Evolutionary conservation across 1,139 yeast species (phyloP).

Genomic region (Debaryomyces udenii): DNA sequence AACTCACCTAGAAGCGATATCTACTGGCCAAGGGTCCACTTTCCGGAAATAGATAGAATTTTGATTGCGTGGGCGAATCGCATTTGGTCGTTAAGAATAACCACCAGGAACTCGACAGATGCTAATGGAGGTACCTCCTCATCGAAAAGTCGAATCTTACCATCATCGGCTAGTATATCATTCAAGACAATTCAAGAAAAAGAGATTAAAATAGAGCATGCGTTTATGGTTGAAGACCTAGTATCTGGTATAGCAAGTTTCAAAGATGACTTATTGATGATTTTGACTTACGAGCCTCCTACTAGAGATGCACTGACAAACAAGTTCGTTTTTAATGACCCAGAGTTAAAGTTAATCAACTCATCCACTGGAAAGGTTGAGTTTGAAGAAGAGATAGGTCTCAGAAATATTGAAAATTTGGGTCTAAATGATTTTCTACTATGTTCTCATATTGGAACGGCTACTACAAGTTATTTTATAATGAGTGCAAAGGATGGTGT

Average conservation of each 20-base stretch:
- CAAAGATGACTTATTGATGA: constrained; percentile 64
- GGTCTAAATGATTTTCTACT: constrained; percentile 83
- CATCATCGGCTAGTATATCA: constrained; percentile 70
- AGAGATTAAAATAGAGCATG: constrained; percentile 58
- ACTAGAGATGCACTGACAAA: constrained; percentile 24
- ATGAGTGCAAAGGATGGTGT: constrained; percentile 85
- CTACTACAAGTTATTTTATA: constrained; percentile 56
- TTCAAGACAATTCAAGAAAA: constrained; percentile 60
- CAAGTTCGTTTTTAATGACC: constrained; percentile 42
- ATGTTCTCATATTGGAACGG: constrained; percentile 46
- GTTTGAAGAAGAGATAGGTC: constrained; percentile 80
- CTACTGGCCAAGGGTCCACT: constrained; percentile 78
- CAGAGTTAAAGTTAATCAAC: constrained; percentile 75
- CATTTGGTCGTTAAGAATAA: constrained; percentile 71
- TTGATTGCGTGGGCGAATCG: constrained; percentile 83
- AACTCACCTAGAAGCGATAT: constrained; percentile 74
- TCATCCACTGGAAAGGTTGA: constrained; percentile 69
- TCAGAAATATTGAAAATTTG: constrained; percentile 58
- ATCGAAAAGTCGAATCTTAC: constrained; percentile 41
- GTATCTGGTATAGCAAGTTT: constrained; percentile 81
- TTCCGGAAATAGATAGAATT: constrained; percentile 68
- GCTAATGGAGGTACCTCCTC: constrained; percentile 22
- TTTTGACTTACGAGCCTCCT: constrained; percentile 59
- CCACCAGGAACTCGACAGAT: constrained; percentile 25
- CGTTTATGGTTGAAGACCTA: constrained; percentile 57